phyloP scores from a whole-genome alignment of 768 basidiomycete genomes.

The Ephemerocybe angulata region DNA sequence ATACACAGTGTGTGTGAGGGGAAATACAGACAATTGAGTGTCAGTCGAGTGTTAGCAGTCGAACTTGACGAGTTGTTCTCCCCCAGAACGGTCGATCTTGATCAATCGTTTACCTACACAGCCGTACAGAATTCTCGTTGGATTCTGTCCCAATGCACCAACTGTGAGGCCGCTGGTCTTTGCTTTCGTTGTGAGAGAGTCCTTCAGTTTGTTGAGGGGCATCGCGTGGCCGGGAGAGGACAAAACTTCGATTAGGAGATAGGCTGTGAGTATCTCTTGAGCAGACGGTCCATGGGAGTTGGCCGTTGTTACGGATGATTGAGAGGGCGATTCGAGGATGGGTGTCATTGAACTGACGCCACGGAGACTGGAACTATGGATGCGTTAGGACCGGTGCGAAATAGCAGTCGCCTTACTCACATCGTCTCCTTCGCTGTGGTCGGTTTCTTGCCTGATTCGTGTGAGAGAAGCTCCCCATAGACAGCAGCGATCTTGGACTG shows the following conservation, averaged over 20 bases:
- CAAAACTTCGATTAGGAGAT: constrained; percentile 60
- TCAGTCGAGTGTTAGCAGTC: constrained; percentile 37
- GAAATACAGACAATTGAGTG: not conserved
- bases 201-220: constrained; percentile 61
- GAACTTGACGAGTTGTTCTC: constrained; percentile 75
- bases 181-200: constrained; percentile 44
- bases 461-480: constrained; percentile 1
- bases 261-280: constrained; percentile 71
- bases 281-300: constrained; percentile 41
- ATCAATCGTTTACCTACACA: constrained; percentile 80
- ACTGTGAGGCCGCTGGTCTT: constrained; percentile 29
- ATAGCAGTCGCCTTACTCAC: constrained; percentile 32
- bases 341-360: constrained; percentile 35
- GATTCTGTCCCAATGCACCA: constrained; percentile 37
- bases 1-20: not conserved
- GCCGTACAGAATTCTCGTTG: constrained; percentile 64
- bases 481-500: constrained; percentile 71
- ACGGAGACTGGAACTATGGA: constrained; percentile 7
- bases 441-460: not conserved
- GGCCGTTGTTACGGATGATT: constrained; percentile 48
- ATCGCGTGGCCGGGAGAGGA: constrained; percentile 52
- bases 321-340: constrained; percentile 52
- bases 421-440: constrained; percentile 54
- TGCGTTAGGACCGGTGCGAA: not conserved
- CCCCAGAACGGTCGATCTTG: constrained; percentile 70